Percentiles rank a stretch among this genome's conserved stretches.
phyloP scores from a whole-genome alignment of 1,284 basidiomycete genomes.

The Cronartium quercuum region DNA sequence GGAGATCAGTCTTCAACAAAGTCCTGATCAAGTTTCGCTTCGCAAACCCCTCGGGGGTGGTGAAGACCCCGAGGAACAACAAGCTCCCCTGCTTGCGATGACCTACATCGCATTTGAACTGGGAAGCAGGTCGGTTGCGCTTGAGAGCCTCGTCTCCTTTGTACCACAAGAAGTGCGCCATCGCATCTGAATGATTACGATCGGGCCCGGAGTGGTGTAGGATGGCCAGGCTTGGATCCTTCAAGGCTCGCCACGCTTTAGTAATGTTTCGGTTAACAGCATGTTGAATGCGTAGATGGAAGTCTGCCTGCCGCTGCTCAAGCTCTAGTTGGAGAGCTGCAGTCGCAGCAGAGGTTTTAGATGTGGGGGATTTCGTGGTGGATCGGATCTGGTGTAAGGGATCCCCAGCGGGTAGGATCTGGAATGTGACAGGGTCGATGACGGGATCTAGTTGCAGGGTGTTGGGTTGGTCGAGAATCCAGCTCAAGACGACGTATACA shows the following conservation, averaged over 20 bases:
- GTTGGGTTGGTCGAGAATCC: constrained; percentile 8
- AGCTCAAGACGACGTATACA: constrained; percentile 4
- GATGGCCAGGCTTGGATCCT: background rate
- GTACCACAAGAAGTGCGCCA: background rate
- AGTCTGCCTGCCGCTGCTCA: background rate
- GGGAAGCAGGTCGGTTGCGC: constrained; percentile 1
- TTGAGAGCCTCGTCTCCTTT: background rate
- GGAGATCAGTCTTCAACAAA: constrained; percentile 9
- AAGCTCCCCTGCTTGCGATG: background rate
- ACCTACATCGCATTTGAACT: constrained; percentile 1
- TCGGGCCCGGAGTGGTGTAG: background rate
- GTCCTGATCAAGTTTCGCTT: constrained; percentile 19
- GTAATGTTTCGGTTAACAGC: constrained; percentile 28
- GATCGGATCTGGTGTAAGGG: background rate
- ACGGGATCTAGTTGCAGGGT: constrained; percentile 17
- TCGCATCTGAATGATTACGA: background rate
- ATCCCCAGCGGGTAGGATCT: constrained; percentile 6
- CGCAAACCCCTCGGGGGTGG: constrained; percentile 1
- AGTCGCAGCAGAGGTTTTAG: background rate
- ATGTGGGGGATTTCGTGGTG: background rate
- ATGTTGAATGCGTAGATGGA: constrained; percentile 11
- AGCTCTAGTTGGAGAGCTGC: background rate
- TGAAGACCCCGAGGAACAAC: constrained; percentile 28
- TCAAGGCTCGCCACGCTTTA: background rate
- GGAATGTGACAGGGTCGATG: constrained; percentile 20